Evolutionary conservation across 2,329 filamentous ascomycete genomes (phyloP).

Genomic region (Hypoxylon sp.): DNA sequence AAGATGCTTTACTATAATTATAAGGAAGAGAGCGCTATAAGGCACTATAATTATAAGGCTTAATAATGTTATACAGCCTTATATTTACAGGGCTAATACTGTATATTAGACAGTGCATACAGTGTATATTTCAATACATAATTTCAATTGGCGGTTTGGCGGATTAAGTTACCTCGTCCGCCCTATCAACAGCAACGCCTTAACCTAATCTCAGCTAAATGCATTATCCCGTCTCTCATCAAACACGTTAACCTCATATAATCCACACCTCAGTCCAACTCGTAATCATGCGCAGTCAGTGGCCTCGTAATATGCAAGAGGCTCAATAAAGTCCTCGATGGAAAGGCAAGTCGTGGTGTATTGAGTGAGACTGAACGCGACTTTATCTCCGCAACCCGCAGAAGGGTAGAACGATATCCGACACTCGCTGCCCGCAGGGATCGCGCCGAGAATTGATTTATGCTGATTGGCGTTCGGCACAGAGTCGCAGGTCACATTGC

Average conservation of each 20-base stretch:
- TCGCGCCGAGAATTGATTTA: constrained; percentile 29
- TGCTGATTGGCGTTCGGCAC: constrained; percentile 29
- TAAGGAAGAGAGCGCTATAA: too few species aligned
- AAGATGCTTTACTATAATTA: too few species aligned
- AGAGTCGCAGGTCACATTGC: constrained; percentile 26
- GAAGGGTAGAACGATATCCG: constrained; percentile 31
- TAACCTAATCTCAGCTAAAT: background rate
- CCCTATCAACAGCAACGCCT: background rate
- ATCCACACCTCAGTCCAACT: background rate
- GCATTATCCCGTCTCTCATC: background rate
- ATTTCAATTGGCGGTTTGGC: too few species aligned
- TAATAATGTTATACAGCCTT: too few species aligned
- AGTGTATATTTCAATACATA: too few species aligned
- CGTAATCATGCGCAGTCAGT: constrained; percentile 19
- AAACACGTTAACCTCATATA: background rate
- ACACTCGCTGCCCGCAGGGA: constrained; percentile 34
- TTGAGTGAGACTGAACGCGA: constrained; percentile 36
- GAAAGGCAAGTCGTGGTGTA: constrained; percentile 31
- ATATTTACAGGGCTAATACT: too few species aligned
- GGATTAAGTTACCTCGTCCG: too few species aligned
- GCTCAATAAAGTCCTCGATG: constrained; percentile 23
- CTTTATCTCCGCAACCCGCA: constrained; percentile 19
- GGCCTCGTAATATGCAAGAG: constrained; percentile 32
- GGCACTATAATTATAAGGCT: too few species aligned
- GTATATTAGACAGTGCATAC: too few species aligned